These are phyloP conservation scores for Zea luxurians DNA, from an alignment of 176 grass and related monocot species.

Conservation along the genomic window DNA sequence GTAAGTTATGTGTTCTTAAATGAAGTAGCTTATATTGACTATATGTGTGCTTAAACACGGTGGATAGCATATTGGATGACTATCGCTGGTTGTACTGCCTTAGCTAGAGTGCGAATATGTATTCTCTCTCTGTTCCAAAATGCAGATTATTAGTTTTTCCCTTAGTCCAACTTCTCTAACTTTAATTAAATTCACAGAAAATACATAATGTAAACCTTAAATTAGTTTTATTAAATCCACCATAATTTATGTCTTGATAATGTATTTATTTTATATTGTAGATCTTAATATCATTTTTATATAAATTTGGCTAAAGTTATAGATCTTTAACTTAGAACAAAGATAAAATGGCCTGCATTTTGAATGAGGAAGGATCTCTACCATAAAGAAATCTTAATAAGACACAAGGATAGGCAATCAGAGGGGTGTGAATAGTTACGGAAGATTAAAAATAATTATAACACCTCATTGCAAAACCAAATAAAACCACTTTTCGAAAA, in stretches of 20 bases:
- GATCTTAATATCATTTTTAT: not conserved
- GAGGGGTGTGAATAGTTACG: too few species aligned
- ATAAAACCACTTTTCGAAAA: too few species aligned
- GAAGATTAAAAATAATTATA: too few species aligned
- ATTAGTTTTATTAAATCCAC: not conserved
- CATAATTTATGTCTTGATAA: not conserved
- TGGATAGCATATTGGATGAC: not conserved
- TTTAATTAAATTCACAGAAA: not conserved
- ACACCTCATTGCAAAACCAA: too few species aligned
- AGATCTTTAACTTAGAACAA: not conserved
- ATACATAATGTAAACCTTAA: not conserved
- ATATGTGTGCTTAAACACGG: not conserved
- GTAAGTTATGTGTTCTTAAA: not conserved
- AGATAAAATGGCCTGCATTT: not conserved
- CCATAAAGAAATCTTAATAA: too few species aligned
- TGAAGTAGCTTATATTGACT: too few species aligned
- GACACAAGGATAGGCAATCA: too few species aligned
- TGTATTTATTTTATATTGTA: not conserved
- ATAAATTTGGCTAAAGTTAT: not conserved
- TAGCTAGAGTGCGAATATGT: not conserved
- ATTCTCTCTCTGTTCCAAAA: not conserved
- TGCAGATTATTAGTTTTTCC: not conserved
- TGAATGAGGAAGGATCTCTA: not conserved
- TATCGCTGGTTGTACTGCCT: not conserved
- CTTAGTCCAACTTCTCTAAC: not conserved